Evolutionary conservation across 345 rosid species (phyloP), one percentile per base, ranked within the genome.

Genomic region (Punica granatum): DNA sequence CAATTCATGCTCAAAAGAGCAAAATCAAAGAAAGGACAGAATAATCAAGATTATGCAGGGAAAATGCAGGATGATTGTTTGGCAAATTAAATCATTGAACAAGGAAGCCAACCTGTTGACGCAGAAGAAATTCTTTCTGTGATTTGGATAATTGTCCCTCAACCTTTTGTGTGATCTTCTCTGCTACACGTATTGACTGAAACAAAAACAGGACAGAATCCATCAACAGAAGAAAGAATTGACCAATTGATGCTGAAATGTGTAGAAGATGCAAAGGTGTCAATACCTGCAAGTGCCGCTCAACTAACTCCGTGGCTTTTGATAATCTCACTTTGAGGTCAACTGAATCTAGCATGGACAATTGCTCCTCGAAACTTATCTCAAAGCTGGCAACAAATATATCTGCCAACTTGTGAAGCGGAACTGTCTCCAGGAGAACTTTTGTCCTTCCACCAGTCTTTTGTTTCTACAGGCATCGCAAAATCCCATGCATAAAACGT

Each of bases 341-440:
- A 77, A 89, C 89, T 62, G 97, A 88, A 82, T 94, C 99, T 78
- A 94, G 65, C 97, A 94, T 94, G 64, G 85, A 83, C 69, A 94
- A 75, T 78, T 94, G 97, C 86, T 94, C 99, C 71, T 94, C 97
- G 65, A 94, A 89, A 81, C 97, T 89, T 81, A 94, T 89, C 85
- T 94, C 99, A 72, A 94, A 94, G 75, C 99, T 94, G 70, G 96
- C 99, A 75, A 91, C 99, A 89, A 94, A 94, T 76, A 94, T 94
- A 79, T 94, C 99, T 35, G 99, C 99, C 81, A 94, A 82, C 71
- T 91, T 94, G 81, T 94, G 96, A 74, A 94, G 80, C 30, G 99
- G 96, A 78, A 94, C 90, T 0, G 99, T 94, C 83, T 94, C 99
- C 87, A 94, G 69, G 69, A 94, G 96, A 73, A 85, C 89, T 81